These are phyloP conservation scores for Artemisia annua DNA, from an alignment of 129 eudicot genomes.

Conservation along the genomic window DNA sequence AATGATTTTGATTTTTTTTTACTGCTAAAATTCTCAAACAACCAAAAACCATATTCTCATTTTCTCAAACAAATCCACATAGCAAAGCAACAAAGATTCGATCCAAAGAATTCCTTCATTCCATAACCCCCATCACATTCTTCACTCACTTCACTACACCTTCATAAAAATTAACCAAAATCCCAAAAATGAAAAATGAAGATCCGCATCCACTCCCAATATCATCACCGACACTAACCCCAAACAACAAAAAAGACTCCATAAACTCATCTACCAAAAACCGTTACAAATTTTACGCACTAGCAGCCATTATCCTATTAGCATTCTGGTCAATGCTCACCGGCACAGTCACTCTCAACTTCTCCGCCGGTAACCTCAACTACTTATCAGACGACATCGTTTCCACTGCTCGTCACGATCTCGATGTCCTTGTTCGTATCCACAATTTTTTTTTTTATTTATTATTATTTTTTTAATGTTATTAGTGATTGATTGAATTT, in stretches of 20 bases:
- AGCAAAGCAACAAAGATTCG: no score
- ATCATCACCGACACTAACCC: slow-evolving; percentile 50
- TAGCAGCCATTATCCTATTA: slow-evolving; percentile 63
- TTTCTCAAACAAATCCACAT: no score
- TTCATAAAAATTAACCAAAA: no score
- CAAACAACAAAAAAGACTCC: slow-evolving; percentile 35
- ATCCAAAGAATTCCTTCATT: no score
- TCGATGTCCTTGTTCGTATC: slow-evolving; percentile 65
- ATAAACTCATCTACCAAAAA: slow-evolving; percentile 50
- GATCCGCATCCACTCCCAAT: slow-evolving; percentile 58
- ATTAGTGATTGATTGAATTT: slow-evolving; percentile 4
- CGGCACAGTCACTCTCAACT: slow-evolving; percentile 75
- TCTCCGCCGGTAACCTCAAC: slow-evolving; percentile 68
- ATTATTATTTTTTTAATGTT: background rate
- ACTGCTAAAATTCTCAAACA: no score
- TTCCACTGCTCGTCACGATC: slow-evolving; percentile 50
- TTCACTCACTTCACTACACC: no score
- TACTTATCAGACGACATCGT: slow-evolving; percentile 40
- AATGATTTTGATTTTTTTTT: no score
- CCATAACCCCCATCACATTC: no score
- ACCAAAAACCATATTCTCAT: no score
- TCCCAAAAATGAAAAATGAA: slow-evolving; percentile 46
- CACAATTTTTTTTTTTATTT: no score
- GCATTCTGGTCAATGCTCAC: slow-evolving; percentile 87
- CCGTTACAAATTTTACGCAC: slow-evolving; percentile 78